Conservation (phyloP, 805 yeast genomes). For the Dipodascus albidus region DNA sequence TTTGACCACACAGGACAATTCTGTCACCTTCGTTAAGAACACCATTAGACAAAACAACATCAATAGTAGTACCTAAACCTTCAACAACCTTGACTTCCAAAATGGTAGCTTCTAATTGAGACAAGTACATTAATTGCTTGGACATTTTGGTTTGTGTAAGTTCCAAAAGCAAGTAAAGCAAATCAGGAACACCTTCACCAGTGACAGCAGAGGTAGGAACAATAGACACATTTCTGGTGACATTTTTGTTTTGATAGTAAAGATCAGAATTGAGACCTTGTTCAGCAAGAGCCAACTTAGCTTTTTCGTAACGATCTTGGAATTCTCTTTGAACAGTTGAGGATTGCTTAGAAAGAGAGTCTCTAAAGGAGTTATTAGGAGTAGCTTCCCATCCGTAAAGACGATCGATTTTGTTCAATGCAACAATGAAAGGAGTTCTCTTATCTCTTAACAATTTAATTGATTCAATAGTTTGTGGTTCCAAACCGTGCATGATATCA, state of each 20-base stretch:
- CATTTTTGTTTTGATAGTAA: conserved; percentile 88
- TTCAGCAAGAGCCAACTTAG: conserved; percentile 87
- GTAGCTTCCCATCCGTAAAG: conserved; percentile 85
- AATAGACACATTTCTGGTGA: conserved; percentile 87
- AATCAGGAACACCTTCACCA: conserved; percentile 99
- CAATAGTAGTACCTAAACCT: conserved; percentile 98
- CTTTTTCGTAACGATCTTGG: conserved; percentile 72
- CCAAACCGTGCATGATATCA: conserved; percentile 98
- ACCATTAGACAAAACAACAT: conserved; percentile 97
- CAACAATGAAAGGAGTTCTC: conserved; percentile 96
- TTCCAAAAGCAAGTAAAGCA: conserved; percentile 88
- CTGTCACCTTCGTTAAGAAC: conserved; percentile 89
- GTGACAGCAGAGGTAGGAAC: conserved; percentile 98
- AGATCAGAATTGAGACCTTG: conserved; percentile 97
- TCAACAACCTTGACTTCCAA: conserved; percentile 96
- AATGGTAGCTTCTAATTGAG: conserved; percentile 90
- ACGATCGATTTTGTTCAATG: conserved; percentile 95
- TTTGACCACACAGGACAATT: conserved; percentile 91
- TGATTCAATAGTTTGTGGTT: conserved; percentile 94
- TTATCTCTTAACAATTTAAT: conserved; percentile 85
- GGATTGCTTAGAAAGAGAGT: conserved; percentile 72
- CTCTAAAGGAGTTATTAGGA: conserved; percentile 94
- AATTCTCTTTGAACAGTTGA: conserved; percentile 86
- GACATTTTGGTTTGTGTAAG: conserved; percentile 98
- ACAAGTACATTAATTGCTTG: conserved; percentile 90